Base-by-base conservation (phyloP, 768 basidiomycete genomes). In the Termitomyces sp. region DNA sequence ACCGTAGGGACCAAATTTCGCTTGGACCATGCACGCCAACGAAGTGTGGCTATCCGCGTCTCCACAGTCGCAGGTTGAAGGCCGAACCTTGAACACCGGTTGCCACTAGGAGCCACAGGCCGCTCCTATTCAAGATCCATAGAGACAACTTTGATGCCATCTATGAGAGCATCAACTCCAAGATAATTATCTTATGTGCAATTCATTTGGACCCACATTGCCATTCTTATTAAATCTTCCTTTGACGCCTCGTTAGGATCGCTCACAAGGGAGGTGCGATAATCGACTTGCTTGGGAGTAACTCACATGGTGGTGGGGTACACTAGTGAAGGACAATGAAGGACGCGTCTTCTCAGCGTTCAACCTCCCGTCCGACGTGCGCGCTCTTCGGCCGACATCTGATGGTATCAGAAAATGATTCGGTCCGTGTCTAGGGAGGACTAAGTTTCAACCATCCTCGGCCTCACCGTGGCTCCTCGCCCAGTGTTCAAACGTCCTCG, bases 21-120 rank as follows among this genome's bases (percentile, higher is more conserved):
- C 63, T 61, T 59, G 43, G 11, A 50, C 21, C 46, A 38, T 29
- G 43, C 43, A 51, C 45, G 44, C 54, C 57, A 62, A 29, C 29
- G 29, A 29, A 29, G 7, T 32, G 55, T 59, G 50, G 50, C 58
- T 52, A 62, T 57, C 59, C 41, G 29, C 49, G n/a, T 25, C 49
- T 27, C 37, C 11, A n/a, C 3, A 29, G 44, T 45, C 44, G 44
- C 49, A 50, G 19, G 19, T 45, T 43, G 31, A 34, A 49, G 38
- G 11, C 46, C 51, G 47, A 34, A 43, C 21, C 14, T 55, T 60
- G 25, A 54, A 60, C 10, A 35, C 60, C 55, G 59, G 55, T 27
- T 31, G 51, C 56, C 50, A 57, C 56, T 52, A 52, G 46, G 14
- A n/a, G n/a, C n/a, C n/a, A n/a, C n/a, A n/a, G n/a, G n/a, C n/a